Evolutionary conservation across 1,139 yeast species (phyloP), one percentile per base, ranked within the genome.

Genomic region (Arxiozyma bovina): DNA sequence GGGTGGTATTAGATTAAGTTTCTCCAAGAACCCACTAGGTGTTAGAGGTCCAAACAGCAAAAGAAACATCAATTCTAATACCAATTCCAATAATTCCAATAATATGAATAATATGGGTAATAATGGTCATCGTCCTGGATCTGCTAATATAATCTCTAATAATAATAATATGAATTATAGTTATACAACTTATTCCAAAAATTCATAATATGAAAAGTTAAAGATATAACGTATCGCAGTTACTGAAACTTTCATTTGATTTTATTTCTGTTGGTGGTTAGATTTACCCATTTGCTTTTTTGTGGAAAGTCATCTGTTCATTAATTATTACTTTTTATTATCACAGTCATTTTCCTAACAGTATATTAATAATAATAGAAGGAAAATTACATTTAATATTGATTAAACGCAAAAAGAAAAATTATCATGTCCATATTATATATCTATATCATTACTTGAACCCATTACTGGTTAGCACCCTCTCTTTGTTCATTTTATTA

Each of bases 11-110:
- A 79, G 99, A 57, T 78, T 93, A 58, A 87, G 96, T 53, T 93
- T 90, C 66, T 88, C 96, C 47, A 93, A 93, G 73, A 93, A 93
- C 70, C 99, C 99, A 22, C 78, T 93, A 62, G 99, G 99, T 47
- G 99, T 93, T 6, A 81, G 98, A 62, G 94, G 96, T 8, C 70
- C 69, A 20, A 66, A 65, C 53, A 65, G 62, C 48, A 63, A 68
- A 52, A 63, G 69, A 54, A 64, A 63, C 44, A 48, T 44, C 15
- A 53, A 42, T 45, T 22, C 50, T 34, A 45, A 34, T 27, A 11
- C 48, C 15, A 41, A 38, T 27, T 23, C 40, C 20, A 51, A 30
- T 45, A 51, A 23, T 17, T n/a, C 40, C 18, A 45, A 27, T n/a
- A 52, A 44, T 43, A 46, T 30, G 27, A 45, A 44, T 23, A 44